Conservation (phyloP, 495 filamentous ascomycete species). For the Cryomyces minteri region DNA sequence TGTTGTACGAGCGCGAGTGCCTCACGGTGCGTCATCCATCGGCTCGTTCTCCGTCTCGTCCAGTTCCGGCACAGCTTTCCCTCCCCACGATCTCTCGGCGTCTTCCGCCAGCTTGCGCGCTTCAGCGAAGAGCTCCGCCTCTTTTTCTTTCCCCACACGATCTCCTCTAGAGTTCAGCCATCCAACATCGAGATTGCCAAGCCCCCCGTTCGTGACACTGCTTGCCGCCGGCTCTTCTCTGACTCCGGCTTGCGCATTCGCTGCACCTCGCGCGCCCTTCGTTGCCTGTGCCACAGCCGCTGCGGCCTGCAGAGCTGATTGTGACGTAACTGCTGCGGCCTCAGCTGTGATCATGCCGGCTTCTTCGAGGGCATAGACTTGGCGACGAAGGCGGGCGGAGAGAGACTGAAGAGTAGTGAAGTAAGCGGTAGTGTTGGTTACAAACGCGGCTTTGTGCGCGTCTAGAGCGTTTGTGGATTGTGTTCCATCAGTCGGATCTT, state of each 20-base stretch:
- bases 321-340: constrained; percentile 9
- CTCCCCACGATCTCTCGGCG: neutral
- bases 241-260: constrained; percentile 7
- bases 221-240: constrained; percentile 11
- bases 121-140: constrained; percentile 56
- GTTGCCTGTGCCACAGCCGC: constrained; percentile 1
- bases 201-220: constrained; percentile 29
- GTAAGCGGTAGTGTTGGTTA: constrained; percentile 40
- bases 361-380: constrained; percentile 65
- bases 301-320: constrained; percentile 13
- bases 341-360: constrained; percentile 46
- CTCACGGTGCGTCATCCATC: no score
- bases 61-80: no score
- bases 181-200: constrained; percentile 56
- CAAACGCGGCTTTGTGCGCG: constrained; percentile 40
- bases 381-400: constrained; percentile 39
- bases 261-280: neutral
- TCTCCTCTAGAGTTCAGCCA: constrained; percentile 70
- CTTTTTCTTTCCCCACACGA: constrained; percentile 58
- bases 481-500: neutral
- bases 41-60: no score
- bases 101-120: constrained; percentile 32
- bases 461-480: constrained; percentile 15
- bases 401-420: constrained; percentile 35
- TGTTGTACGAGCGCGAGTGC: no score